Percentiles rank a stretch among this genome's conserved stretches.
These are phyloP conservation scores for Trametes sp. DNA, from an alignment of 1,284 basidiomycete species.

Conservation along the genomic window DNA sequence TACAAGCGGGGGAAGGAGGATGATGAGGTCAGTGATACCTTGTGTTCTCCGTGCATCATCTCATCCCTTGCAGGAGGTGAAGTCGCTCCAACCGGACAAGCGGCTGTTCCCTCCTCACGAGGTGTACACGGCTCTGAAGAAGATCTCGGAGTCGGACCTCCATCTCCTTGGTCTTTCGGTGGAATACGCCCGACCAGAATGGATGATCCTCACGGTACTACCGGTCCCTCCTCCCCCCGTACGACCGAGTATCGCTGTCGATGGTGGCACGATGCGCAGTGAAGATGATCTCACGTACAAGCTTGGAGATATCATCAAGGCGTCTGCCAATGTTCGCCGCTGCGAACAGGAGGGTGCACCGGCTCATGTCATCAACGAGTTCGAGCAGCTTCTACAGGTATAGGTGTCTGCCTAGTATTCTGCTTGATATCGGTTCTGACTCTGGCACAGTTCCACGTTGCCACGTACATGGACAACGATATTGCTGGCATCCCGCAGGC, in stretches of 20 bases:
- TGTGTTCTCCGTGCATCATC: constrained; percentile 20
- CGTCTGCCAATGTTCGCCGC: constrained; percentile 90
- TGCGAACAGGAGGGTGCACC: constrained; percentile 98
- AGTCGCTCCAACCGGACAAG: constrained; percentile 90
- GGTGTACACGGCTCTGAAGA: constrained; percentile 92
- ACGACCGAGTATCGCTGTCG: constrained; percentile 95
- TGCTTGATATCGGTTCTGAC: not conserved
- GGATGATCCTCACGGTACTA: constrained; percentile 99
- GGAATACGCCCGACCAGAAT: constrained; percentile 96
- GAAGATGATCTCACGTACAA: constrained; percentile 99
- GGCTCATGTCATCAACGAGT: constrained; percentile 94
- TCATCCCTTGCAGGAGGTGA: constrained; percentile 67
- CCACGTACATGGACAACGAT: constrained; percentile 99
- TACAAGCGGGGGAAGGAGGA: constrained; percentile 95
- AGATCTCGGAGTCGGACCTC: constrained; percentile 93
- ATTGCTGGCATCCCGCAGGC: constrained; percentile 98
- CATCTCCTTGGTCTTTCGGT: constrained; percentile 92
- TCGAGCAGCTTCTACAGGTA: constrained; percentile 94
- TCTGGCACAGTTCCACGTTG: constrained; percentile 85
- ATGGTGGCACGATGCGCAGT: constrained; percentile 94
- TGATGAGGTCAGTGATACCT: constrained; percentile 77
- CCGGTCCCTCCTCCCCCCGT: constrained; percentile 99
- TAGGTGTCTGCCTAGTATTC: constrained; percentile 18
- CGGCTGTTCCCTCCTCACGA: constrained; percentile 88
- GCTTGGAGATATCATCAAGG: constrained; percentile 96